Evolutionary conservation across 495 filamentous ascomycete genomes (phyloP), one percentile per base, ranked within the genome.

Genomic region (Hapsidospora chrysogenum): DNA sequence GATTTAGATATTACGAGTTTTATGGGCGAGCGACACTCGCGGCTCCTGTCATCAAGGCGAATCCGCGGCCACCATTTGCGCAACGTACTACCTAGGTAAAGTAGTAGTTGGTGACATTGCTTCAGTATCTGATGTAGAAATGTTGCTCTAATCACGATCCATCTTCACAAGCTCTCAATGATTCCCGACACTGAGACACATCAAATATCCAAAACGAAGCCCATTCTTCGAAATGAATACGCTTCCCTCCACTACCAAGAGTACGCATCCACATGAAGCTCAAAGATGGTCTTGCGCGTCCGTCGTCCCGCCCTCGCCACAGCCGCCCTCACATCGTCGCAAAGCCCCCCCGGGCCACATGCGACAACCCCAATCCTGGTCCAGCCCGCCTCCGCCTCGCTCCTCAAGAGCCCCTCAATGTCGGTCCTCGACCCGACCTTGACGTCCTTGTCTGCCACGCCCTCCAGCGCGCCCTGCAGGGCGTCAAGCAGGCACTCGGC

Each of bases 351-450:
- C 2, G 59, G 56, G 10, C 59, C 57, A 26, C 42, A 56, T 0
- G 57, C 57, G 13, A 61, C 51, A 2, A 64, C 54, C 10, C 51
- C 58, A 27, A 64, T 35, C 22, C 39, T 44, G 10, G 40, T 29
- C 40, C 46, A 56, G 2, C 52, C 51, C 15, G 35, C 30, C 2
- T 35, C 17, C 9, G 37, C 43, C 41, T 63, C 59, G 3, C 40
- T 30, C 9, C 19, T 27, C 27, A 61, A 14, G 13, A 58, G 16
- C 20, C 25, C 29, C 6, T 30, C 19, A 4, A 58, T 17, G 38
- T 58, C 35, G 0, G 61, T 28, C 20, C 56, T 41, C 14, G 38
- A 31, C 11, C 59, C 57, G 17, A 63, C 30, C 6, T 30, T n/a
- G 2, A 56, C 33, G 2, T 52, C 48, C 35, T 51, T 58, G 1